Base-by-base conservation (phyloP, 1,284 basidiomycete genomes). In the Leccinum huronense region DNA sequence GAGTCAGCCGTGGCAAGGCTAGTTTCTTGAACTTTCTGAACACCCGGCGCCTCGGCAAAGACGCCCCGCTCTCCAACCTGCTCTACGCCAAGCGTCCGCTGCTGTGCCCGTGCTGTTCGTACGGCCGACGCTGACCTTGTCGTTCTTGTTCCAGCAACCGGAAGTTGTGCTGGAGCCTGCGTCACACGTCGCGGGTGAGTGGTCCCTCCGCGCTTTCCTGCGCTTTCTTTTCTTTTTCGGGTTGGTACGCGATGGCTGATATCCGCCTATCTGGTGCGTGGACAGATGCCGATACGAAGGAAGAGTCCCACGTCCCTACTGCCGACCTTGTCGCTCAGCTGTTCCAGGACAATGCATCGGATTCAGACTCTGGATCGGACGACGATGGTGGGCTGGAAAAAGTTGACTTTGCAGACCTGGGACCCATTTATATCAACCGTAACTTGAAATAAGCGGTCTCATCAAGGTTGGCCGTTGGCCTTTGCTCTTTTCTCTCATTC, bases 91-190 rank as follows among this genome's bases (percentile, higher is more conserved):
- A 86, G 57, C 77, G 90, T 38, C 89, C 88, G 2, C 77, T 86
- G 0, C 78, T 91, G 13, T 78, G 79, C 31, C 90, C 0, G 79
- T 92, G 66, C 76, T 78, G 19, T 92, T 92, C 69, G 88, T 92
- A n/a, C 84, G 79, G 10, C 85, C 87, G 1, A 78, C 80, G 8
- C 63, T 80, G 57, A 86, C 83, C 3, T 81, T 80, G 8, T 80
- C 45, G 10, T 48, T 77, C n/a, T 74, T 92, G 33, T 92, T 92
- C 71, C 71, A 84, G 67, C 71, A 85, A 36, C 80, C 86, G 60
- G 89, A 91, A 58, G 89, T 91, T n/a, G 78, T 91, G 11, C 72
- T 91, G 51, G 76, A 86, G 67, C 78, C 87, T 3, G 73, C 80
- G 2, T 78, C 78, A 1, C 84, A 89, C 67, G 78, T 83, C 48